Evolutionary conservation across 2,329 filamentous ascomycete genomes (phyloP).

Genomic region (Aspergillus vadensis): DNA sequence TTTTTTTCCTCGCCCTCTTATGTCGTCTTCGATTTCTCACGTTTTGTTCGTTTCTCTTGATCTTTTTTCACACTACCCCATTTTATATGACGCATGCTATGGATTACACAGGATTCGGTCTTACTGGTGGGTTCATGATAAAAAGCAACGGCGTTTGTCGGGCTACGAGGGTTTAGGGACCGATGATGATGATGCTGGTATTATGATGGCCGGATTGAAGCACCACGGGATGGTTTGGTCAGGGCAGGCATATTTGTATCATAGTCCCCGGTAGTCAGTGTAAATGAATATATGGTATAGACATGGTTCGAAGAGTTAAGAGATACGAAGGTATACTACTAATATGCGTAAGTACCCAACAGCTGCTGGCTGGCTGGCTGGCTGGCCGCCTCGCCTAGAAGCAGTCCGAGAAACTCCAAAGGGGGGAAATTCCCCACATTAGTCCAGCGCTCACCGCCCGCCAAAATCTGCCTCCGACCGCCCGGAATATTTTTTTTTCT

Average conservation of each 20-base stretch:
- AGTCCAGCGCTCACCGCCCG: slow-evolving; percentile 18
- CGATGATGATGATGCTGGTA: slow-evolving; percentile 20
- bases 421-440: background rate
- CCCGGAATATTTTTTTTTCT: slow-evolving; percentile 23
- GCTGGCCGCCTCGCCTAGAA: background rate
- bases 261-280: slow-evolving; percentile 28
- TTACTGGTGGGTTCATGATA: slow-evolving; percentile 24
- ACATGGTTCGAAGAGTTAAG: background rate
- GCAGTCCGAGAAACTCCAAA: background rate
- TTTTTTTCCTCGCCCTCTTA: slow-evolving; percentile 10
- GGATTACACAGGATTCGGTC: slow-evolving; percentile 21
- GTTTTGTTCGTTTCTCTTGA: slow-evolving; percentile 16
- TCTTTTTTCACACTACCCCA: slow-evolving; percentile 12
- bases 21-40: slow-evolving; percentile 15
- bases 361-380: no score
- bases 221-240: slow-evolving; percentile 19
- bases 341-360: no score
- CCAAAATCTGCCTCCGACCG: slow-evolving; percentile 24
- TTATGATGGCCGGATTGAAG: slow-evolving; percentile 19
- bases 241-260: slow-evolving; percentile 27
- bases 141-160: slow-evolving; percentile 40
- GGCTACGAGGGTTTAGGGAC: slow-evolving; percentile 28
- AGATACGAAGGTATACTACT: no score
- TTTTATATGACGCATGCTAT: slow-evolving; percentile 21
- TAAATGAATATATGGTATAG: slow-evolving; percentile 24